Conservation (phyloP, 768 basidiomycete species). For the Phylloporus sp. region DNA sequence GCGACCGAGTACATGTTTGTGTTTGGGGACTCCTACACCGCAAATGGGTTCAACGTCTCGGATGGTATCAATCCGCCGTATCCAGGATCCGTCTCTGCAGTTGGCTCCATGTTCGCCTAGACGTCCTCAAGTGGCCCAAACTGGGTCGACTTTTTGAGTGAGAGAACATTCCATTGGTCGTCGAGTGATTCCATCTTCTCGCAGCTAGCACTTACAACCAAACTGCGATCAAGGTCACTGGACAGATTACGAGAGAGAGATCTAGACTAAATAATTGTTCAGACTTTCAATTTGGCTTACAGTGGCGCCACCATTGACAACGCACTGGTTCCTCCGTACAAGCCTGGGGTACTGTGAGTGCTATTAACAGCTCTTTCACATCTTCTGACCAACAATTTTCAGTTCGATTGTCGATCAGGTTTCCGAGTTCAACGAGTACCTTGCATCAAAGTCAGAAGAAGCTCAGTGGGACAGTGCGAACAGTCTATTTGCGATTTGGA, state of each 20-base stretch:
- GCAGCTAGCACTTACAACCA: slow-evolving; percentile 53
- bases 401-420: slow-evolving; percentile 50
- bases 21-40: slow-evolving; percentile 64
- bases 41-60: slow-evolving; percentile 57
- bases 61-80: slow-evolving; percentile 49
- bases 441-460: slow-evolving; percentile 44
- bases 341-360: slow-evolving; percentile 50
- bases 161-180: slow-evolving; percentile 3
- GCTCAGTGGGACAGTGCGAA: slow-evolving; percentile 56
- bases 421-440: slow-evolving; percentile 48
- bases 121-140: slow-evolving; percentile 61
- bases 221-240: slow-evolving; percentile 43
- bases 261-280: slow-evolving; percentile 1
- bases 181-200: slow-evolving; percentile 4
- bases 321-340: slow-evolving; percentile 50
- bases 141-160: slow-evolving; percentile 56
- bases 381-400: not conserved
- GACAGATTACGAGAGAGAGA: not conserved
- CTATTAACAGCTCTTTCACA: not conserved
- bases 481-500: slow-evolving; percentile 63
- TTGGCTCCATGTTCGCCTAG: slow-evolving; percentile 27
- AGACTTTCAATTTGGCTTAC: slow-evolving; percentile 65
- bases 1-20: slow-evolving; percentile 53
- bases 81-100: slow-evolving; percentile 33
- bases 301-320: slow-evolving; percentile 66